Evolutionary conservation across 2,329 filamentous ascomycete genomes (phyloP).

Genomic region (Colletotrichum graminicola): DNA sequence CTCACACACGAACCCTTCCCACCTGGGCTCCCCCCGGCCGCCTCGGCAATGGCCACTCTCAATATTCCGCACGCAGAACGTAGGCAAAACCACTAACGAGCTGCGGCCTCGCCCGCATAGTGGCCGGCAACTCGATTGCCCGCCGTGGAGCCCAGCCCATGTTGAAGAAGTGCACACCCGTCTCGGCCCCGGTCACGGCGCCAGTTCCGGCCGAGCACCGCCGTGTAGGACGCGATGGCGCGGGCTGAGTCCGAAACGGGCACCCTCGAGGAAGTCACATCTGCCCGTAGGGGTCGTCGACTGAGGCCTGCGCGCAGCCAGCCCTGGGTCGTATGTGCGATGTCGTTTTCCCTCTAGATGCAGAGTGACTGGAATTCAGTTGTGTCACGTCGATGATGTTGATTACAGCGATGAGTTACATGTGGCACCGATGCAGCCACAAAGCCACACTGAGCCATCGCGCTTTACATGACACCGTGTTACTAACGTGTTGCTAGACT

Average conservation of each 20-base stretch:
- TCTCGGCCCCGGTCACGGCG: conserved; percentile 34
- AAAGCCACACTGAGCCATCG: conserved; percentile 3
- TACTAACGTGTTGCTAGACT: neutral
- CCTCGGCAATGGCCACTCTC: conserved; percentile 47
- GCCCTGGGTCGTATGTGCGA: neutral
- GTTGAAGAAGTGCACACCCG: too few relatives aligned
- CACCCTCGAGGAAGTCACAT: conserved; percentile 55
- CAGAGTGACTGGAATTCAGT: neutral
- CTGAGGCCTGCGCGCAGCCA: too few relatives aligned
- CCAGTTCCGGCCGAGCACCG: conserved; percentile 53
- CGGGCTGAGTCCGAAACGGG: conserved; percentile 52
- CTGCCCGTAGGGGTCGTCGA: conserved; percentile 45
- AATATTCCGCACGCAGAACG: conserved; percentile 51
- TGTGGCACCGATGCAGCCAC: conserved; percentile 11
- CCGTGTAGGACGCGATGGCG: conserved; percentile 54
- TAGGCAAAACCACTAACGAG: conserved; percentile 51
- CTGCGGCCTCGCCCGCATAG: conserved; percentile 44
- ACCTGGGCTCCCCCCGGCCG: conserved; percentile 48
- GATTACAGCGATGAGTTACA: neutral
- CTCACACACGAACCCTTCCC: conserved; percentile 53
- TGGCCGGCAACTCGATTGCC: conserved; percentile 47
- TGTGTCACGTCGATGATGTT: neutral
- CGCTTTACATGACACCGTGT: conserved; percentile 7
- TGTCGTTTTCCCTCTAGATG: neutral
- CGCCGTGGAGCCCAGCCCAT: too few relatives aligned